phyloP scores from a whole-genome alignment of 2,329 filamentous ascomycete genomes.

The Ophiostoma fasciatum region DNA sequence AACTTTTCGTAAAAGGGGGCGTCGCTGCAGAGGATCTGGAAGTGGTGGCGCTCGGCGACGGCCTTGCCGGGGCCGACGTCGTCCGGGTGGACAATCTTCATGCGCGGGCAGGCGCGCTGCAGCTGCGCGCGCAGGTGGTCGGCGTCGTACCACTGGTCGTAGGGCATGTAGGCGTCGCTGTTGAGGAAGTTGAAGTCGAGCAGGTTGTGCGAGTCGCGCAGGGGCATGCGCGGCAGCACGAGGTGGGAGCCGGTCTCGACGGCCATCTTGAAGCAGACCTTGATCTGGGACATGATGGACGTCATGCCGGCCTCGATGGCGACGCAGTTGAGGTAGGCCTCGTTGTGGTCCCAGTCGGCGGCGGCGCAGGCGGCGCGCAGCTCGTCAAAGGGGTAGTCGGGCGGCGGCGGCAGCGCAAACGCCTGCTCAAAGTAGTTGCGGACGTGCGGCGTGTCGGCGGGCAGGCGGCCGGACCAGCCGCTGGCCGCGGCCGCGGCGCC shows the following conservation, averaged over 20 bases:
- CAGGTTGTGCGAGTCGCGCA: conserved; percentile 18
- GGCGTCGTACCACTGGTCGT: conserved; percentile 21
- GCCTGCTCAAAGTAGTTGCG: conserved; percentile 19
- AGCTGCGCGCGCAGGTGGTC: conserved; percentile 16
- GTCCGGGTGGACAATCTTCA: conserved; percentile 18
- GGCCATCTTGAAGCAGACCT: conserved; percentile 22
- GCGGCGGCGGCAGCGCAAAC: conserved; percentile 12
- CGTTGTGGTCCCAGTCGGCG: conserved; percentile 15
- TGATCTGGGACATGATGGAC: conserved; percentile 20
- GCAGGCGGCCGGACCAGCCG: no score
- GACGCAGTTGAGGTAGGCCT: conserved; percentile 19
- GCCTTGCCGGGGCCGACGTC: conserved; percentile 8
- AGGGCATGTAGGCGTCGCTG: conserved; percentile 17
- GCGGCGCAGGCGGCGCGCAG: conserved; percentile 14
- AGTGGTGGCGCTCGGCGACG: conserved; percentile 13
- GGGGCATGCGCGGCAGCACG: conserved; percentile 19
- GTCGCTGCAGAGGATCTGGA: conserved; percentile 13
- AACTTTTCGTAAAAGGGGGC: conserved; percentile 15
- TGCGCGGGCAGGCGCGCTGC: conserved; percentile 16
- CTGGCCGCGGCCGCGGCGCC: not conserved
- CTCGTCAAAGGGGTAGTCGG: conserved; percentile 13
- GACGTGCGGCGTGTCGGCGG: conserved; percentile 5
- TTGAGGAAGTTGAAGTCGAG: conserved; percentile 19
- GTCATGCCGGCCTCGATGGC: conserved; percentile 20
- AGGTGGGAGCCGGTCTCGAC: conserved; percentile 18